Evolutionary conservation across 352 stramenopile genomes (phyloP), one percentile per base, ranked within the genome.

Genomic region (Pythium folliculosum): DNA sequence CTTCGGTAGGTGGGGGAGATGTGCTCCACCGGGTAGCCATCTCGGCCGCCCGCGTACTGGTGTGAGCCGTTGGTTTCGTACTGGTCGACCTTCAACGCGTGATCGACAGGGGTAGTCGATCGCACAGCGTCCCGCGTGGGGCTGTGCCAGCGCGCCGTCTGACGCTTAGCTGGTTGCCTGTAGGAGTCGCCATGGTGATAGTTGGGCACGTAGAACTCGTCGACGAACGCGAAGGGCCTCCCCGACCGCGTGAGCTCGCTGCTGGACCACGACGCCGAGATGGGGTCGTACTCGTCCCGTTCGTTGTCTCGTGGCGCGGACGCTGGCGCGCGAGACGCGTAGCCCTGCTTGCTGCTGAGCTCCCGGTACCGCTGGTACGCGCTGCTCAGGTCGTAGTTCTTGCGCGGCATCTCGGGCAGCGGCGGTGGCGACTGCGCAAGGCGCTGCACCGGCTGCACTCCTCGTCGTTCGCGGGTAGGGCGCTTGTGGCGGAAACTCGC

Each of bases 301-400:
- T 37, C 17, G n/a, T 22, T 21, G 14, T 45, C 35, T n/a, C 10
- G 52, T 21, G 32, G 27, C 3, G 16, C 35, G 22, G 22, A 21
- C 53, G 13, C 16, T 30, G 17, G 52, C n/a, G 40, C 25, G 5
- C 13, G 25, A 27, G 30, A 27, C n/a, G 13, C 13, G 21, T 27
- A 27, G 2, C 48, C 53, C 5, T 17, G 52, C 30, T 62, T 60
- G 62, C 35, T 57, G 22, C 44, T 63, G 14, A 69, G 38, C 45
- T 63, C 62, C 37, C 62, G 45, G 35, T 69, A 63, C 13, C 44
- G 52, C 44, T 63, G 51, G 53, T 69, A 69, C 5, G 53, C 52
- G 16, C 35, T 21, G 16, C 62, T 63, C 10, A 69, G 44, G 12
- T 69, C 62, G 53, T 69, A 63, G 62, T 58, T 69, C 53, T 69